phyloP scores from a whole-genome alignment of 2,329 filamentous ascomycete genomes.

The Alternaria longipes region DNA sequence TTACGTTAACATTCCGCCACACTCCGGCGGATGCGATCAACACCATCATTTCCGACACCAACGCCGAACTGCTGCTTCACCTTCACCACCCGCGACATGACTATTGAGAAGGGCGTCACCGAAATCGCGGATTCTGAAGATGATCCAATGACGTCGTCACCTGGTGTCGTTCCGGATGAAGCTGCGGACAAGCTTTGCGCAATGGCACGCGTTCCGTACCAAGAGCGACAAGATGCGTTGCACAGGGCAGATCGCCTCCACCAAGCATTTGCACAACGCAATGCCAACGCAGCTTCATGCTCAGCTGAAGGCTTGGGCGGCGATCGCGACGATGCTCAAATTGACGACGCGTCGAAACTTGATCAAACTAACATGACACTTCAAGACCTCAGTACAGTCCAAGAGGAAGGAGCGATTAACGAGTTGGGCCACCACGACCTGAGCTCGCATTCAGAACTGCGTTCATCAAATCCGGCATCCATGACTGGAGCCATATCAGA shows the following conservation, averaged over 20 bases:
- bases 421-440: background rate
- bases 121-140: constrained; percentile 49
- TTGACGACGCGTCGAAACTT: constrained; percentile 15
- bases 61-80: background rate
- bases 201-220: constrained; percentile 18
- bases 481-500: background rate
- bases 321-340: constrained; percentile 23
- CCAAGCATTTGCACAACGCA: constrained; percentile 22
- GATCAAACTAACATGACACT: constrained; percentile 20
- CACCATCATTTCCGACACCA: constrained; percentile 14
- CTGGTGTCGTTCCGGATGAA: constrained; percentile 22
- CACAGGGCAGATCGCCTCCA: constrained; percentile 24
- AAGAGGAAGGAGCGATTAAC: constrained; percentile 4
- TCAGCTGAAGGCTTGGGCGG: constrained; percentile 20
- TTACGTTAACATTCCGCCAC: constrained; percentile 36
- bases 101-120: constrained; percentile 23
- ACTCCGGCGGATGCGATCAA: constrained; percentile 13
- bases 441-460: background rate
- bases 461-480: background rate
- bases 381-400: background rate
- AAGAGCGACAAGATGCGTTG: constrained; percentile 33
- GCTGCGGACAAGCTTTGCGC: constrained; percentile 34
- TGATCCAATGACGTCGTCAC: constrained; percentile 44
- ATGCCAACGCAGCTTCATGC: constrained; percentile 14
- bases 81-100: constrained; percentile 33